phyloP scores from a whole-genome alignment of 176 grass and related monocot species.

The Secale cereale region DNA sequence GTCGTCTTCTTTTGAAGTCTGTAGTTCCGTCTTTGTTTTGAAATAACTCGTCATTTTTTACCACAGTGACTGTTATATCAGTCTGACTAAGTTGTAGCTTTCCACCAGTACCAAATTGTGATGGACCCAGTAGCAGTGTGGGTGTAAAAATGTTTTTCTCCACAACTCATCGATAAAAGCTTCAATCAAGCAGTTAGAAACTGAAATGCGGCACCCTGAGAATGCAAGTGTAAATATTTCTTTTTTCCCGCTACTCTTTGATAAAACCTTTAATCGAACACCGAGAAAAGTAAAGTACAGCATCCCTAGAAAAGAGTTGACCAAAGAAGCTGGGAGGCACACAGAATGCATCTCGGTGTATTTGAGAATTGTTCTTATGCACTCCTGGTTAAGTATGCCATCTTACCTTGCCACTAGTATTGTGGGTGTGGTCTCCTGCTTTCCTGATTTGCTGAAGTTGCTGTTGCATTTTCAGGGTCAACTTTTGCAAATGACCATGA shows the following conservation, averaged over 20 bases:
- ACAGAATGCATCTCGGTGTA: background rate
- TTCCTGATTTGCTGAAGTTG: background rate
- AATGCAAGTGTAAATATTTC: too few relatives aligned
- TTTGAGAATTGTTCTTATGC: background rate
- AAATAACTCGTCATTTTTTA: background rate
- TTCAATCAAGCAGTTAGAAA: background rate
- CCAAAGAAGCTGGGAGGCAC: background rate
- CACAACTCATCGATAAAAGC: background rate
- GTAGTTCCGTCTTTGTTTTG: background rate
- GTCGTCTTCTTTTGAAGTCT: background rate
- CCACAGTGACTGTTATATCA: background rate
- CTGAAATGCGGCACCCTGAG: too few relatives aligned
- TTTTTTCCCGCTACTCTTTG: background rate
- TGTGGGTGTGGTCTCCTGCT: background rate
- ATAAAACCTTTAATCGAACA: background rate
- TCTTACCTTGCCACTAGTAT: background rate
- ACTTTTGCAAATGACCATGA: conserved; percentile 93
- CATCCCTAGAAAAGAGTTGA: background rate
- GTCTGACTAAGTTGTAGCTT: background rate
- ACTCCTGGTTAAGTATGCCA: background rate
- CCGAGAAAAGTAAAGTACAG: background rate
- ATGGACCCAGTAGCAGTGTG: background rate
- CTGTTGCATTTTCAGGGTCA: conserved; percentile 59
- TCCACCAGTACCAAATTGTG: background rate
- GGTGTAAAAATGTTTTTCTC: background rate